A percentile compares a stretch with the other conserved stretches of the same genome.
Evolutionary conservation across 148 eudicot genomes (phyloP).

Genomic region (Nyssa sinensis): DNA sequence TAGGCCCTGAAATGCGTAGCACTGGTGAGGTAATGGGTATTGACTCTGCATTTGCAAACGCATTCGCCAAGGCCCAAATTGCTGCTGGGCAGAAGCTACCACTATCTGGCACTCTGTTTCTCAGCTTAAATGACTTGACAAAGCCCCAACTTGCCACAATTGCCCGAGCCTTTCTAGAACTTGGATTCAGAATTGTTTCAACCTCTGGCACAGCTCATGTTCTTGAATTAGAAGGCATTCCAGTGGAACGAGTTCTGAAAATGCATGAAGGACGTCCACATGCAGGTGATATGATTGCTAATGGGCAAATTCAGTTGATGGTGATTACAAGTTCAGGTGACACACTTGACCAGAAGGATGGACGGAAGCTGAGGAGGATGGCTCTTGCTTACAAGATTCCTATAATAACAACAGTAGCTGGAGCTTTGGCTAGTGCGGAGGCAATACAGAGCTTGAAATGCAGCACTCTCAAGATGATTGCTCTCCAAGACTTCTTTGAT

Average conservation of each 20-base stretch:
- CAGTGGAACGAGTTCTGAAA: constrained; percentile 82
- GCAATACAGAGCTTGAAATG: constrained; percentile 78
- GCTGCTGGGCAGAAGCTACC: constrained; percentile 95
- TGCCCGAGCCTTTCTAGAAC: constrained; percentile 60
- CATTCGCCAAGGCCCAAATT: constrained; percentile 89
- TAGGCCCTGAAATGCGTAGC: constrained; percentile 99
- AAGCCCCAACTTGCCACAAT: constrained; percentile 68
- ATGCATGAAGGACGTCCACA: constrained; percentile 98
- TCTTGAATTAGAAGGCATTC: constrained; percentile 75
- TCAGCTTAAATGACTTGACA: constrained; percentile 87
- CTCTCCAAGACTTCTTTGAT: constrained; percentile 89
- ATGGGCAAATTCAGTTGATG: constrained; percentile 87
- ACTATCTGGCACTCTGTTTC: constrained; percentile 70
- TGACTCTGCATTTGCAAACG: constrained; percentile 50
- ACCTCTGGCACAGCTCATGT: constrained; percentile 86
- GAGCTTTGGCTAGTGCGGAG: constrained; percentile 80
- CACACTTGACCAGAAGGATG: constrained; percentile 81
- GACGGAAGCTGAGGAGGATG: constrained; percentile 89
- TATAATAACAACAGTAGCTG: constrained; percentile 80
- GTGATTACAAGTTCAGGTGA: constrained; percentile 95
- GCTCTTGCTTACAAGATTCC: constrained; percentile 89
- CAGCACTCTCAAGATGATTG: constrained; percentile 64
- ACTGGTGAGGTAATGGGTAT: constrained; percentile 99
- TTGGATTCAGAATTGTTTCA: constrained; percentile 68
- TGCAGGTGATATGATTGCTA: constrained; percentile 90